Conservation (phyloP, 208 protist genomes). For the Wallacemonas sp. region DNA sequence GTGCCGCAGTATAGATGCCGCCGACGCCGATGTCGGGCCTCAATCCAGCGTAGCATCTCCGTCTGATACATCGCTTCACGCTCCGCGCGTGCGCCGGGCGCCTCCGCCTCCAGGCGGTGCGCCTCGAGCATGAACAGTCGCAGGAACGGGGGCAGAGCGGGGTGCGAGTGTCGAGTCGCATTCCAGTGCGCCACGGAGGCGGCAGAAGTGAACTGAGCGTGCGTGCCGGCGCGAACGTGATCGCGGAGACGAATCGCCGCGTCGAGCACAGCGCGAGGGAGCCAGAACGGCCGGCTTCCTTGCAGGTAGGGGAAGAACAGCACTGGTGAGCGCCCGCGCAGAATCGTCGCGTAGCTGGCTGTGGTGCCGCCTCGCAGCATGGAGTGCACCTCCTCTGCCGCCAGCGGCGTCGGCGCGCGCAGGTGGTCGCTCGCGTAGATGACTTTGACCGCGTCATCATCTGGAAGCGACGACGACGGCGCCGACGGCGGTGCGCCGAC, state of each 20-base stretch:
- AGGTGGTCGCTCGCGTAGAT: too few species aligned
- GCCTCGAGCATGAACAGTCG: slow-evolving; percentile 15
- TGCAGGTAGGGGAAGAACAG: slow-evolving; percentile 44
- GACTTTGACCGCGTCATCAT: too few species aligned
- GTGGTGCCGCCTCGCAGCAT: neutral
- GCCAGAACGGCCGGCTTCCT: slow-evolving; percentile 38
- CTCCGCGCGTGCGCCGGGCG: neutral
- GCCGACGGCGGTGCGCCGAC: too few species aligned
- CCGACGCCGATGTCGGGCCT: neutral
- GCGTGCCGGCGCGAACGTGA: neutral
- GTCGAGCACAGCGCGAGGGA: slow-evolving; percentile 27
- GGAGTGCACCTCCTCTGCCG: neutral
- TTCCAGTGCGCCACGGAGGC: neutral
- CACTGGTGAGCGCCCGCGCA: slow-evolving; percentile 17
- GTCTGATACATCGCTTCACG: neutral
- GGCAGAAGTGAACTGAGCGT: neutral
- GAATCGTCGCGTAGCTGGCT: neutral
- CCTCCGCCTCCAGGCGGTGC: neutral
- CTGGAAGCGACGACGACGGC: too few species aligned
- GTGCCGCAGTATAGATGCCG: neutral
- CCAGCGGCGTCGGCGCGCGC: neutral
- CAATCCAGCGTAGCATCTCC: neutral
- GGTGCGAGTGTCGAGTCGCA: neutral
- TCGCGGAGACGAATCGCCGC: neutral
- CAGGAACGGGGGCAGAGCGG: slow-evolving; percentile 7